Percentiles rank a stretch among this genome's conserved stretches.
Evolutionary conservation across 1,284 basidiomycete species (phyloP).

Genomic region (Wallemia ichthyophaga): DNA sequence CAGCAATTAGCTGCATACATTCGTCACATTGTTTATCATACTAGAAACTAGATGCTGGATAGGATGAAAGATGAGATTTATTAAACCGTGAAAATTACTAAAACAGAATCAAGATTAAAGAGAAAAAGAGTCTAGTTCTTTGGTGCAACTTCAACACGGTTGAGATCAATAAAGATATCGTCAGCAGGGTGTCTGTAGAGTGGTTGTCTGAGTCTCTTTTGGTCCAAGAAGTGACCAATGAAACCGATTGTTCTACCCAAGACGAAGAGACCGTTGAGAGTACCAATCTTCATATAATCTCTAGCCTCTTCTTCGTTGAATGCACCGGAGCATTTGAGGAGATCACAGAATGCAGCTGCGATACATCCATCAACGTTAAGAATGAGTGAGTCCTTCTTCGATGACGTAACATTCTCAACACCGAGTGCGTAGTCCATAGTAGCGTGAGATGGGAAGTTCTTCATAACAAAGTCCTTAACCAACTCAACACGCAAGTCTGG

Average conservation of each 20-base stretch:
- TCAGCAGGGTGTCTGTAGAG: slow-evolving; percentile 73
- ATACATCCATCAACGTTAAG: slow-evolving; percentile 94
- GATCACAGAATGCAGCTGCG: slow-evolving; percentile 89
- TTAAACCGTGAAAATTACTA: background rate
- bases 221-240: slow-evolving; percentile 52
- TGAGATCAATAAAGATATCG: slow-evolving; percentile 32
- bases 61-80: background rate
- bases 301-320: slow-evolving; percentile 88
- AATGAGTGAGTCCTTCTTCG: slow-evolving; percentile 88
- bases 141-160: background rate
- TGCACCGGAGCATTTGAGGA: slow-evolving; percentile 69
- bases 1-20: background rate
- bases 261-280: slow-evolving; percentile 86
- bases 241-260: slow-evolving; percentile 92
- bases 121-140: background rate
- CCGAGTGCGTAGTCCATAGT: slow-evolving; percentile 93
- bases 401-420: slow-evolving; percentile 86
- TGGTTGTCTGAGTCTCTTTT: slow-evolving; percentile 72
- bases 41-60: background rate
- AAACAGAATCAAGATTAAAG: background rate
- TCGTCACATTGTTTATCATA: background rate
- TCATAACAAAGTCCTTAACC: slow-evolving; percentile 83
- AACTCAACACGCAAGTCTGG: slow-evolving; percentile 88
- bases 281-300: slow-evolving; percentile 86
- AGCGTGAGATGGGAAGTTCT: slow-evolving; percentile 79